Evolutionary conservation across 1,284 basidiomycete species (phyloP), one percentile per base, ranked within the genome.

Genomic region (Boletus smithii): DNA sequence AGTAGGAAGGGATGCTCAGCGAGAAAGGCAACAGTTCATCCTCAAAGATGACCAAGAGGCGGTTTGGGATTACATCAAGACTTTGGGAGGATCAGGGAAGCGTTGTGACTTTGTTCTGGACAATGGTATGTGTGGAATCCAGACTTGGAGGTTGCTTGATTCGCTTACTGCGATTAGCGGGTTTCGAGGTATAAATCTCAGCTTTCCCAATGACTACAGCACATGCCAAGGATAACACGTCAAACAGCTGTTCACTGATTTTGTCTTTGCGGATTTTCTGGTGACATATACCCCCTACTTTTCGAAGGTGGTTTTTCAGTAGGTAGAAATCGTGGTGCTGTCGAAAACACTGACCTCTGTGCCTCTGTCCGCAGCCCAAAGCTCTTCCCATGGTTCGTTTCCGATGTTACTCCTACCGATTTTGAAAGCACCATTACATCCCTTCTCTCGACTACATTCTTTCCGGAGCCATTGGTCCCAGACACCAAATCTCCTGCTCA

Each of bases 241-340:
- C 24, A n/a, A 20, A 46, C 54, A 92, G 88, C 74, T 98, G 13
- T 94, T 91, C 67, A 97, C 95, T 2, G 97, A 98, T 63, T 71
- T 98, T 26, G 83, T 97, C 17, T 85, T 99, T 54, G 95, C 95
- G 30, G 95, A 99, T 65, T 98, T 97, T 65, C 70, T 97, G 26
- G 78, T 97, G 16, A 90, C 90, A 0, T 83, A 85, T 60, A 95
- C 93, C 0, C 88, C 91, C 1, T 86, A 87, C 62, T 81, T 91
- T 40, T 77, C 77, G 8, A 78, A 81, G 58, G 86, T 94, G 14
- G 81, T 91, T 44, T 95, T 97, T 72, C 94, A 97, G 92, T 94
- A 55, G 49, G 88, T 73, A 16, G 17, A 24, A 42, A 16, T 30
- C 2, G 6, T 2, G 4, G 6, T 33, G 5, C 4, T 32, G 17